Conservation (phyloP, 2,329 filamentous ascomycete genomes). For the Sclerotinia trifoliorum region DNA sequence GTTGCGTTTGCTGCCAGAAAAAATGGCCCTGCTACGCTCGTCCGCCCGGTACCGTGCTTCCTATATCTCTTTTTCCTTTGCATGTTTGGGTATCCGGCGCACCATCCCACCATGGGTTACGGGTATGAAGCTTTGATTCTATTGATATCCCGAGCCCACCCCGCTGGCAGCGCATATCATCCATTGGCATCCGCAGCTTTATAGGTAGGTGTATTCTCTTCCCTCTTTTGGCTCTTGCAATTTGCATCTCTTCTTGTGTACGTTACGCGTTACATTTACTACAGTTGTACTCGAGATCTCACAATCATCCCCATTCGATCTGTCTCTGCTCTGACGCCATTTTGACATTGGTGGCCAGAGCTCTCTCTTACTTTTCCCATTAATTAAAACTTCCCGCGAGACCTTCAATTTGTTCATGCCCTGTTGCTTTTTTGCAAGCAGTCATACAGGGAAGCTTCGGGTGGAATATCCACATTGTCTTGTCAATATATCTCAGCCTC, state of each 20-base stretch:
- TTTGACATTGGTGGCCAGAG: slow-evolving; percentile 31
- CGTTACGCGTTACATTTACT: neutral
- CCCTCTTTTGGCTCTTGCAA: slow-evolving; percentile 1
- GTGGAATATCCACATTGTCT: slow-evolving; percentile 10
- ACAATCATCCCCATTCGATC: neutral
- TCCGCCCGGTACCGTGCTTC: neutral
- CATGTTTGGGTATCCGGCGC: slow-evolving; percentile 14
- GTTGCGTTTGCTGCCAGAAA: neutral
- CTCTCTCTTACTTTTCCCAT: slow-evolving; percentile 29
- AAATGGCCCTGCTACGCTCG: neutral
- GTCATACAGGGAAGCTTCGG: slow-evolving; percentile 17
- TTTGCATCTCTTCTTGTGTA: slow-evolving; percentile 4
- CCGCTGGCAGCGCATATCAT: slow-evolving; percentile 13
- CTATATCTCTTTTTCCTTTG: neutral
- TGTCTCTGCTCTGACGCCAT: slow-evolving; percentile 20
- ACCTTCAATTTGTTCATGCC: neutral
- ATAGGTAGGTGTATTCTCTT: neutral
- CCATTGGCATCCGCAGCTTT: neutral
- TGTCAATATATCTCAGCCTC: slow-evolving; percentile 21
- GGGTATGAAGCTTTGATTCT: slow-evolving; percentile 16
- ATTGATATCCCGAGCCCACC: slow-evolving; percentile 1
- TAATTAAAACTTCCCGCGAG: slow-evolving; percentile 28
- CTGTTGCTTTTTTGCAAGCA: slow-evolving; percentile 28
- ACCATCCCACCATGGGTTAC: slow-evolving; percentile 13
- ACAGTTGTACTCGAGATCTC: slow-evolving; percentile 7